Evolutionary conservation across 1,284 basidiomycete species (phyloP).

Genomic region (Ganoderma multipileum): DNA sequence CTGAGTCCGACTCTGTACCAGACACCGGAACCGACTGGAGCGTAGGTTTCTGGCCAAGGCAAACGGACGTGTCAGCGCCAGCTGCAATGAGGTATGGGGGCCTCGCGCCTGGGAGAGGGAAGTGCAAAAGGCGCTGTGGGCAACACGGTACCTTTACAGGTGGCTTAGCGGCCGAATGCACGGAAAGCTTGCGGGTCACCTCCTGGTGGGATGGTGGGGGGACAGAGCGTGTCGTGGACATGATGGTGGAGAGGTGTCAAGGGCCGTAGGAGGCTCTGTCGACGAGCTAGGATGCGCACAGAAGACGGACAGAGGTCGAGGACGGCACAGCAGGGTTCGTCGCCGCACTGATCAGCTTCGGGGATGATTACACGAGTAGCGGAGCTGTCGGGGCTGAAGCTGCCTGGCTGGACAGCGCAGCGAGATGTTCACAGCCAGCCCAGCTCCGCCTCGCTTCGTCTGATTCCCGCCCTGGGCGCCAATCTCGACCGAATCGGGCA

Average conservation of each 20-base stretch:
- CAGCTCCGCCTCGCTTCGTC: slow-evolving; percentile 1
- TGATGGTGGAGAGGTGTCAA: slow-evolving; percentile 6
- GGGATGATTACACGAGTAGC: slow-evolving; percentile 21
- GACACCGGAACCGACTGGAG: slow-evolving; percentile 56
- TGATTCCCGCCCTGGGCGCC: slow-evolving; percentile 9
- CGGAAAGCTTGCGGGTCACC: slow-evolving; percentile 86
- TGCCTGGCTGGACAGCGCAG: neutral
- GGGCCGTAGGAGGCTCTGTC: slow-evolving; percentile 25
- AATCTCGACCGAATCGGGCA: slow-evolving; percentile 8
- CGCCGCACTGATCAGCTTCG: slow-evolving; percentile 28
- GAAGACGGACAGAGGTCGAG: slow-evolving; percentile 28
- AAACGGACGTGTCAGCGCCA: slow-evolving; percentile 18
- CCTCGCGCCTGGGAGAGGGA: slow-evolving; percentile 10
- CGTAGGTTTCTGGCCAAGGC: slow-evolving; percentile 33
- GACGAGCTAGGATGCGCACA: slow-evolving; percentile 28
- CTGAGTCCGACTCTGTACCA: slow-evolving; percentile 88
- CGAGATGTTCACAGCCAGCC: neutral
- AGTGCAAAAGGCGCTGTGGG: slow-evolving; percentile 30
- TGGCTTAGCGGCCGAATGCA: slow-evolving; percentile 62
- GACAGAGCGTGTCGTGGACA: slow-evolving; percentile 52
- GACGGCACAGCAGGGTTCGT: slow-evolving; percentile 21
- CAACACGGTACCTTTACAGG: slow-evolving; percentile 40
- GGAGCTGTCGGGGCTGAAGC: slow-evolving; percentile 29
- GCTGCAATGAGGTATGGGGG: neutral
- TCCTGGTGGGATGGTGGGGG: slow-evolving; percentile 86